Base-by-base conservation (phyloP, 257 asterid species). In the Thymus mandschuricus region DNA sequence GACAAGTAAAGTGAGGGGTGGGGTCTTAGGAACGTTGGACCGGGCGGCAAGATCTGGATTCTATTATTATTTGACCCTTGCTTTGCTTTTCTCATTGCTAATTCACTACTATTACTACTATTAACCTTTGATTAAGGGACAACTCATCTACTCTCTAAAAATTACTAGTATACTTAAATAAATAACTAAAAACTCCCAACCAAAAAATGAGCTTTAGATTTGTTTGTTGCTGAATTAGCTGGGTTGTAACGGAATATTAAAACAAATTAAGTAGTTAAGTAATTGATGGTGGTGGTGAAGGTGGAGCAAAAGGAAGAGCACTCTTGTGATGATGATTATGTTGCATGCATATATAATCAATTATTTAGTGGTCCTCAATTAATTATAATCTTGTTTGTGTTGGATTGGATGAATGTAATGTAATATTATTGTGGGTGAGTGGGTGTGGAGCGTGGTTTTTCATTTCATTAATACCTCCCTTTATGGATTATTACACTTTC, bases 1-100 rank as follows among this genome's bases (percentile, higher is more conserved):
- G 73, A 81, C 40, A 75, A 52, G 31, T 66, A 68, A 78, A 69
- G 62, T 60, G 56, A 48, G 75, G 51, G 43, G 61, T 82, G 77
- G 93, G 90, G 43, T 59, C 82, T 33, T 31, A 52, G 1, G 83
- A 80, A 84, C 89, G 88, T 86, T 86, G 85, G 84, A 75, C 77
- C 62, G 76, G 85, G 83, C 89, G 89, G 93, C 93, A 83, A 85
- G 86, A 83, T 78, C 82, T 79, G 69, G 48, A 60, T 72, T 67
- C 60, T 61, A 34, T 70, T 44, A 79, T 80, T 66, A 41, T 40
- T 67, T 57, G 48, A 35, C 69, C 21, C 21, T 21, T 21, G 21
- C 21, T 46, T 41, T 35, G 70, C 71, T 52, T 74, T 64, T 73
- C 21, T 21, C 21, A 21, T 21, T 67, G 58, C 74, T 75, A 67